A percentile compares a stretch with the other conserved stretches of the same genome.
phyloP scores from a whole-genome alignment of 768 basidiomycete genomes.

The Tubosaeta sp. region DNA sequence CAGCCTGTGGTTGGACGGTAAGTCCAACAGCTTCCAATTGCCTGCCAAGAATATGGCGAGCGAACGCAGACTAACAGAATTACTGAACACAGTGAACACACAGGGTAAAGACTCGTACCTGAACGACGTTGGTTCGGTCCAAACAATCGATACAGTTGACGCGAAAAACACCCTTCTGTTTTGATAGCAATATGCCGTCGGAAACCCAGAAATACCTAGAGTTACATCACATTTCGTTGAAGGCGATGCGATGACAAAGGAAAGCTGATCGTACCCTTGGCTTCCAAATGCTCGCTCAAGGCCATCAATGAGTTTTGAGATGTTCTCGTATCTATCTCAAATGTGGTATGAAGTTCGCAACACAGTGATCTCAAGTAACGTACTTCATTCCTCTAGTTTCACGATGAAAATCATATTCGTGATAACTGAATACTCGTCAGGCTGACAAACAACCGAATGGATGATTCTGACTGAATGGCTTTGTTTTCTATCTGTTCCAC shows the following conservation, averaged over 20 bases:
- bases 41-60: slow-evolving; percentile 72
- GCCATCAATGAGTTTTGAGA: slow-evolving; percentile 66
- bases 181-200: slow-evolving; percentile 61
- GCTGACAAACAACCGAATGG: background rate
- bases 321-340: slow-evolving; percentile 75
- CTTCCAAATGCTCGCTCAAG: slow-evolving; percentile 71
- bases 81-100: slow-evolving; percentile 5
- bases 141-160: slow-evolving; percentile 96
- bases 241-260: background rate
- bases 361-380: slow-evolving; percentile 19
- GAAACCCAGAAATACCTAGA: slow-evolving; percentile 80
- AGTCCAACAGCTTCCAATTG: slow-evolving; percentile 74
- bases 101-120: slow-evolving; percentile 41
- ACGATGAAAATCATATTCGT: slow-evolving; percentile 88
- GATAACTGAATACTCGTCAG: slow-evolving; percentile 45
- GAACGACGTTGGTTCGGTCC: slow-evolving; percentile 92
- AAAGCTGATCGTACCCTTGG: slow-evolving; percentile 57
- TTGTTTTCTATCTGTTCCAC: slow-evolving; percentile 52
- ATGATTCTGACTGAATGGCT: slow-evolving; percentile 49
- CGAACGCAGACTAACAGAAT: slow-evolving; percentile 75
- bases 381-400: slow-evolving; percentile 96
- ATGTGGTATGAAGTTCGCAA: background rate
- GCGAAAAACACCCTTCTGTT: slow-evolving; percentile 83
- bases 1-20: slow-evolving; percentile 47
- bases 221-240: background rate